Evolutionary conservation across 352 stramenopile genomes (phyloP).

Genomic region (Elongisporangium prolatum): DNA sequence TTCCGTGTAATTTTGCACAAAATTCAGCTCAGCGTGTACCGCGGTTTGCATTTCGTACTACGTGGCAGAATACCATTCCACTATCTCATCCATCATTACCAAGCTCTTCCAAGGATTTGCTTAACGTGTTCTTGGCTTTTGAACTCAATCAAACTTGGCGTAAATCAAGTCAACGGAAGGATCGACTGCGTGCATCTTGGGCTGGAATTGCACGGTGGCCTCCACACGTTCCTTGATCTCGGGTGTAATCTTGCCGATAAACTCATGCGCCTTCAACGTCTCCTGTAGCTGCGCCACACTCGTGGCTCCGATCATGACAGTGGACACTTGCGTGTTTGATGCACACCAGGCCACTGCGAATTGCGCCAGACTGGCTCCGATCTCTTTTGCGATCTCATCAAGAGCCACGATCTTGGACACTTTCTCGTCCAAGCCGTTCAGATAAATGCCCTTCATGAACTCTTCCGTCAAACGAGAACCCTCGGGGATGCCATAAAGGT

Average conservation of each 20-base stretch:
- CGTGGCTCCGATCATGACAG: constrained; percentile 41
- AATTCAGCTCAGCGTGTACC: too few relatives aligned
- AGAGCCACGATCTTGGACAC: constrained; percentile 25
- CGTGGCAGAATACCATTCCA: too few relatives aligned
- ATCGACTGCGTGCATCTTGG: constrained; percentile 5
- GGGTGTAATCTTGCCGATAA: constrained; percentile 43
- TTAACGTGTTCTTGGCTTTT: too few relatives aligned
- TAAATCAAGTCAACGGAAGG: too few relatives aligned
- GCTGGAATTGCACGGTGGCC: constrained; percentile 36
- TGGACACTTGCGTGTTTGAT: constrained; percentile 29
- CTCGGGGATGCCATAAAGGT: constrained; percentile 29
- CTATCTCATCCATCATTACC: too few relatives aligned
- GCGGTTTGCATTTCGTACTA: too few relatives aligned
- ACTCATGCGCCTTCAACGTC: constrained; percentile 35
- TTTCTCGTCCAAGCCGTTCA: constrained; percentile 4
- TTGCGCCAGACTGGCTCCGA: constrained; percentile 40
- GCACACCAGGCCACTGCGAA: constrained; percentile 11
- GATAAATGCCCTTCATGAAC: neutral
- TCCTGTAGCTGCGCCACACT: constrained; percentile 46
- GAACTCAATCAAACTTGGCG: too few relatives aligned
- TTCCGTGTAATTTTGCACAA: too few relatives aligned
- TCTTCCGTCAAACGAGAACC: constrained; percentile 20
- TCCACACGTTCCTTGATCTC: constrained; percentile 54
- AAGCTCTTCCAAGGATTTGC: too few relatives aligned
- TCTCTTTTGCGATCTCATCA: constrained; percentile 32